phyloP scores from a whole-genome alignment of 805 yeast genomes.

The Grigorovia transvaalensis region DNA sequence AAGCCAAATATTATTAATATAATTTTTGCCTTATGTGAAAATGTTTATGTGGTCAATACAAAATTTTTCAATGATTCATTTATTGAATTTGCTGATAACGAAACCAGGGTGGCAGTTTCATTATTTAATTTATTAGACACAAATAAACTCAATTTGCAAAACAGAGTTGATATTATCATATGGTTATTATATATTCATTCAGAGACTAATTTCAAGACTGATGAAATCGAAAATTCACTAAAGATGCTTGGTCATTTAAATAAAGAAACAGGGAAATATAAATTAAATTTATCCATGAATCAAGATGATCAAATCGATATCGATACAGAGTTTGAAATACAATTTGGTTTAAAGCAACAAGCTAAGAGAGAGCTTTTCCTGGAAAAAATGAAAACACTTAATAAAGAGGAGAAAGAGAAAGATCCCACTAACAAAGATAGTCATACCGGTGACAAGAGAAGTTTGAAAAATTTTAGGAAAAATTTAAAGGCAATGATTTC shows the following conservation, averaged over 20 bases:
- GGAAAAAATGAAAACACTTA: constrained; percentile 4
- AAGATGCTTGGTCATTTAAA: constrained; percentile 11
- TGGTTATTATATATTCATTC: constrained; percentile 78
- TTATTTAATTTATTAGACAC: constrained; percentile 70
- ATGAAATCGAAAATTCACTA: constrained; percentile 31
- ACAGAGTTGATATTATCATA: constrained; percentile 61
- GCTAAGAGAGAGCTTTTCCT: constrained; percentile 20
- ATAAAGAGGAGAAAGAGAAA: background rate
- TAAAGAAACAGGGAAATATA: background rate
- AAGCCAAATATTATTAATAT: constrained; percentile 57
- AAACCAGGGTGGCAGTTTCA: constrained; percentile 28
- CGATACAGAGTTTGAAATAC: constrained; percentile 21
- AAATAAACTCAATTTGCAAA: constrained; percentile 46
- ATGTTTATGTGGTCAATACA: constrained; percentile 41
- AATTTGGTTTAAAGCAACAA: constrained; percentile 21
- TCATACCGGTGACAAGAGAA: background rate
- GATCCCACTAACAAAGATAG: background rate
- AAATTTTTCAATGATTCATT: constrained; percentile 17
- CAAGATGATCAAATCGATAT: constrained; percentile 15
- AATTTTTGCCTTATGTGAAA: constrained; percentile 62
- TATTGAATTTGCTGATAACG: constrained; percentile 4
- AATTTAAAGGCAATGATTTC: background rate
- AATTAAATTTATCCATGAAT: constrained; percentile 3
- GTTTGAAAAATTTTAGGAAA: background rate
- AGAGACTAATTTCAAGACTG: constrained; percentile 56